Percentiles rank a stretch among this genome's conserved stretches.
Conservation (phyloP, 2,329 filamentous ascomycete genomes). For the Sporothrix sp. region DNA sequence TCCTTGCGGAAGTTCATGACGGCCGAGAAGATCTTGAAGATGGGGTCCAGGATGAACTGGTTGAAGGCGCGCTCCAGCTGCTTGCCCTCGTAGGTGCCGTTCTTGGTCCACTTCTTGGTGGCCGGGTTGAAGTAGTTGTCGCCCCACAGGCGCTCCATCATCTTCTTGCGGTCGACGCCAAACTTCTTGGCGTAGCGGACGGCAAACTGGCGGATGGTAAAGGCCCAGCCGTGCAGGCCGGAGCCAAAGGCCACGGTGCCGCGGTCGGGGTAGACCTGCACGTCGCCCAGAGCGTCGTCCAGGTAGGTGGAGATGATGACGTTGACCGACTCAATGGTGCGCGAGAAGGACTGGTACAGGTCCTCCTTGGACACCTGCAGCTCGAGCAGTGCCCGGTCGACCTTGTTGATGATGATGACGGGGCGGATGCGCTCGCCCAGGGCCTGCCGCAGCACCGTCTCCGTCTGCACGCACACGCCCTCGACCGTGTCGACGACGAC, state of each 20-base stretch:
- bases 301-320: conserved; percentile 99
- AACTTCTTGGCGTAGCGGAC: conserved; percentile 98
- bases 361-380: conserved; percentile 98
- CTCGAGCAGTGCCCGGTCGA: conserved; percentile 98
- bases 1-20: conserved; percentile 99
- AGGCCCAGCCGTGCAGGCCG: conserved; percentile 99
- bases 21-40: conserved; percentile 95
- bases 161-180: conserved; percentile 98
- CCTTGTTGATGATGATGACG: conserved; percentile 99
- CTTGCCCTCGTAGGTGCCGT: conserved; percentile 73
- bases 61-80: conserved; percentile 92
- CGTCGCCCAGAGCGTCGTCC: conserved; percentile 92
- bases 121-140: conserved; percentile 99
- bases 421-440: conserved; percentile 99
- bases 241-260: conserved; percentile 98
- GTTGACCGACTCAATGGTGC: conserved; percentile 99
- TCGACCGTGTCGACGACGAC: conserved; percentile 99
- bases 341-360: conserved; percentile 98
- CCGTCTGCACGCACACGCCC: conserved; percentile 99
- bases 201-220: conserved; percentile 98
- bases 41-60: conserved; percentile 98
- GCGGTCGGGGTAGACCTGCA: conserved; percentile 96
- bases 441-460: conserved; percentile 98
- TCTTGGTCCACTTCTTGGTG: conserved; percentile 99
- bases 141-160: conserved; percentile 99